A percentile compares a stretch with the other conserved stretches of the same genome.
These are phyloP conservation scores for Penicillium sclerotigenum DNA, from an alignment of 2,329 filamentous ascomycete genomes.

Conservation along the genomic window DNA sequence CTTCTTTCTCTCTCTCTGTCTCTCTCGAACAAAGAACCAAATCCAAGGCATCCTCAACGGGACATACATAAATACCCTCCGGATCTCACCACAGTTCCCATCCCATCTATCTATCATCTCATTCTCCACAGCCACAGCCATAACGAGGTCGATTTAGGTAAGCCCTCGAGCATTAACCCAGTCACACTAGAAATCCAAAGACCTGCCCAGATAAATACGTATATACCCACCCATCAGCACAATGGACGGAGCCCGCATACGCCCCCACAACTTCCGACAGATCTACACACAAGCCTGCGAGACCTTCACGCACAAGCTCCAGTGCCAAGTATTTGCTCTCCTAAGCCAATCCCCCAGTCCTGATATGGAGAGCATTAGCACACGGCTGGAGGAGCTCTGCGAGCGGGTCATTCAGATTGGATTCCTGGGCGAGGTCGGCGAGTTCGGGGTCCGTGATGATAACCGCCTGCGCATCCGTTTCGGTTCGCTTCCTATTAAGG, in stretches of 20 bases:
- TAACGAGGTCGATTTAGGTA: not conserved
- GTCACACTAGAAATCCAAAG: not conserved
- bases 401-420: not conserved
- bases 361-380: not conserved
- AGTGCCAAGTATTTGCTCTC: not conserved
- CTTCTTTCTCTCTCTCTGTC: not conserved
- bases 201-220: not conserved
- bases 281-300: conserved; percentile 1
- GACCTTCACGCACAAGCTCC: conserved; percentile 1
- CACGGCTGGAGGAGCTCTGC: not conserved
- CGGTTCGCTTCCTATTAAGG: not conserved
- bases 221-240: not conserved
- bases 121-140: not conserved
- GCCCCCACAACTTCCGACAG: not conserved
- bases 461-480: not conserved
- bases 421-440: not conserved
- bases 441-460: not conserved
- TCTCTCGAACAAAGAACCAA: not conserved
- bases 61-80: not conserved
- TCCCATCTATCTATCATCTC: not conserved
- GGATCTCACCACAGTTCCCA: not conserved
- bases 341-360: not conserved
- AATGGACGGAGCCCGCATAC: not conserved
- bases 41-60: not conserved
- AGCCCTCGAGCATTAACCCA: not conserved